Evolutionary conservation across 108 stramenopile genomes (phyloP).

Genomic region (Aureococcus anophagefferens): DNA sequence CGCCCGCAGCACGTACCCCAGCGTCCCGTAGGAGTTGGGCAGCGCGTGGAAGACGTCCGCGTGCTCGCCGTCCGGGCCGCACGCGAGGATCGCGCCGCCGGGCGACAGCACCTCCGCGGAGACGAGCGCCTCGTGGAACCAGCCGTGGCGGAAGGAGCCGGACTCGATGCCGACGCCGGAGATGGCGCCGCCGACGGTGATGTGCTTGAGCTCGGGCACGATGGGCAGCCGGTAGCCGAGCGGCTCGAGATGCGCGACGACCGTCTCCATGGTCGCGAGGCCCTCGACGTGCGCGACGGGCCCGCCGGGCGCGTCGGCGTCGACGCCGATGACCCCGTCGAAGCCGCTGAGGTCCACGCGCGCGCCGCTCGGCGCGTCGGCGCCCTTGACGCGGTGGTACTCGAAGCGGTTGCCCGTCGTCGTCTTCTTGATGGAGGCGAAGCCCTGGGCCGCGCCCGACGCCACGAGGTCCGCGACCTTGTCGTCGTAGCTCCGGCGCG

Average conservation of each 20-base stretch:
- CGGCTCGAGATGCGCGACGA: constrained; percentile 5
- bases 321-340: constrained; percentile 19
- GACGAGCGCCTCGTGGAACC: constrained; percentile 44
- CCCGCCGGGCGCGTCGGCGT: constrained; percentile 1
- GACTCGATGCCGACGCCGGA: constrained; percentile 53
- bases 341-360: background rate
- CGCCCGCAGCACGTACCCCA: constrained; percentile 45
- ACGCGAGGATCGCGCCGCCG: constrained; percentile 34
- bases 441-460: background rate
- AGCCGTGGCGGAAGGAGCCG: constrained; percentile 42
- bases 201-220: constrained; percentile 51
- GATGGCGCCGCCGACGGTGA: constrained; percentile 52
- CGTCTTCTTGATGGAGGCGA: background rate
- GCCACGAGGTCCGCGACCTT: constrained; percentile 1
- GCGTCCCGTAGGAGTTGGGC: constrained; percentile 54
- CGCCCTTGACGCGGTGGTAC: background rate
- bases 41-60: constrained; percentile 52
- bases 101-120: constrained; percentile 41
- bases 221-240: constrained; percentile 39
- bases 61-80: constrained; percentile 35
- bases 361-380: background rate
- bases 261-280: constrained; percentile 22
- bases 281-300: constrained; percentile 14
- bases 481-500: background rate
- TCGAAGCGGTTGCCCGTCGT: constrained; percentile 4